A percentile compares a stretch with the other conserved stretches of the same genome.
These are phyloP conservation scores for Toxoplasma gondii DNA, from an alignment of 169 alveolate genomes.

Conservation along the genomic window DNA sequence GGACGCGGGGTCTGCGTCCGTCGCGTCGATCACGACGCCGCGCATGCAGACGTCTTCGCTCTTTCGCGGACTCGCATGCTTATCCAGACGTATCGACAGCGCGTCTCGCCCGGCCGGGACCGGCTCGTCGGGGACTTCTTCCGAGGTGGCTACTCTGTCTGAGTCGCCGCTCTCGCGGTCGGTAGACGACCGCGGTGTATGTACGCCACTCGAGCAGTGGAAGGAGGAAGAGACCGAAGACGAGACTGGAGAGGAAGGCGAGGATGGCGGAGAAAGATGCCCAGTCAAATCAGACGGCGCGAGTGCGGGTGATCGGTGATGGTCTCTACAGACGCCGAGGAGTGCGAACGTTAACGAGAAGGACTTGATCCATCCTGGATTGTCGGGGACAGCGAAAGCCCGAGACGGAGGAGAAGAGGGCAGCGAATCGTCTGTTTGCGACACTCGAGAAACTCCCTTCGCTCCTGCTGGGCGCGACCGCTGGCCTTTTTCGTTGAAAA, in stretches of 20 bases:
- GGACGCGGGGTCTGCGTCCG: no score
- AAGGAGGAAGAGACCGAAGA: background rate
- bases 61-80: no score
- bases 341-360: background rate
- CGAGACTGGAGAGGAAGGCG: background rate
- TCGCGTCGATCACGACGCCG: no score
- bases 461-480: background rate
- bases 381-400: background rate
- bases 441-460: background rate
- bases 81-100: no score
- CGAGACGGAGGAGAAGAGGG: background rate
- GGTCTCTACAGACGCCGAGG: background rate
- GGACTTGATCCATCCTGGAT: background rate
- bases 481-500: background rate
- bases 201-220: background rate
- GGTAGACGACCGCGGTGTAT: background rate
- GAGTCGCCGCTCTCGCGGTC: background rate
- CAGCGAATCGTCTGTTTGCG: background rate
- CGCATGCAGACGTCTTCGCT: no score
- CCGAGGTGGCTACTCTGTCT: background rate
- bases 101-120: no score
- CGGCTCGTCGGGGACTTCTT: background rate
- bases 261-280: background rate
- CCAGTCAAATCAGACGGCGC: background rate
- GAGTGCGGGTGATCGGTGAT: background rate